These are phyloP conservation scores for Suillus cothurnatus DNA, from an alignment of 768 basidiomycete species.

Conservation along the genomic window DNA sequence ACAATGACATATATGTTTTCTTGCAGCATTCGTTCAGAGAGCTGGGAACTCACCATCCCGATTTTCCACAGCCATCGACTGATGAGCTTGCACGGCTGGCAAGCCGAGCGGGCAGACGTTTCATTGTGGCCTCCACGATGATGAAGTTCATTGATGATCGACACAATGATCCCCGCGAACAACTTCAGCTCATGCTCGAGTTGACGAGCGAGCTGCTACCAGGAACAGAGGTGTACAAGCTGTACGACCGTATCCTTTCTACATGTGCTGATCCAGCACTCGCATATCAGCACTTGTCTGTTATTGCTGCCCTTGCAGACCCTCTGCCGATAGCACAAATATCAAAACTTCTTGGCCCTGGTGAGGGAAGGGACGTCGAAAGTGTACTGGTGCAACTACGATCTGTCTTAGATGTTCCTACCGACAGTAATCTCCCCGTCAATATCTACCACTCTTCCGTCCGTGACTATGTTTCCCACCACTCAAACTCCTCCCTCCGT, in stretches of 20 bases:
- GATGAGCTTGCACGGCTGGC: neutral
- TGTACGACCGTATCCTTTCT: neutral
- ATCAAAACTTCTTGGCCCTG: neutral
- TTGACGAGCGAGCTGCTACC: neutral
- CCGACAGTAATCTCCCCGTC: neutral
- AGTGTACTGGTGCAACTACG: neutral
- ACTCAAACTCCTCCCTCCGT: neutral
- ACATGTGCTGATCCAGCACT: neutral
- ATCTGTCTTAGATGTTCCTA: neutral
- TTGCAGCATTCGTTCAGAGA: neutral
- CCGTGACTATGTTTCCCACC: neutral
- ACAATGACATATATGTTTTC: neutral
- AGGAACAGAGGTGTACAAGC: neutral
- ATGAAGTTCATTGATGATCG: neutral
- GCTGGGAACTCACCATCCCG: neutral
- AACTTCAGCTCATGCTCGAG: neutral
- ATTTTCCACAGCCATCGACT: neutral
- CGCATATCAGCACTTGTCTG: neutral
- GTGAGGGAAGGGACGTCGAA: neutral
- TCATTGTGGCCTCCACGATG: neutral
- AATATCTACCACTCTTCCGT: neutral
- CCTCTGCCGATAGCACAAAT: neutral
- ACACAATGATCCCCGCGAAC: neutral
- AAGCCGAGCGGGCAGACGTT: neutral
- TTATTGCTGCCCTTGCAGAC: neutral